Conservation (phyloP, 495 filamentous ascomycete genomes). For the Neurospora terricola region DNA sequence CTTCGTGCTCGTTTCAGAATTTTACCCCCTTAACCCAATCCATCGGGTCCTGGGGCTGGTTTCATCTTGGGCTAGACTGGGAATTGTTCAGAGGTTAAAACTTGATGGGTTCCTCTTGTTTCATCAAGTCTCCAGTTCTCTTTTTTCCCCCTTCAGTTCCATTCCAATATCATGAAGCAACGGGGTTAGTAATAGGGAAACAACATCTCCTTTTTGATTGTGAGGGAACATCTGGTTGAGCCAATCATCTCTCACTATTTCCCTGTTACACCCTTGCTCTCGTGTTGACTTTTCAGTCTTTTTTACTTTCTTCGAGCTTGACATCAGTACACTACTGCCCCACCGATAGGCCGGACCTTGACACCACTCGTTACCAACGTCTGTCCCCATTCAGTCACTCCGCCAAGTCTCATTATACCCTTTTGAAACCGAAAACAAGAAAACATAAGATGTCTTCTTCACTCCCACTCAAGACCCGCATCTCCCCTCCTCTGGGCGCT, state of each 20-base stretch:
- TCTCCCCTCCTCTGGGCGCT: constrained; percentile 47
- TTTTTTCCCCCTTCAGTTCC: not conserved
- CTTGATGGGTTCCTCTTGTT: not conserved
- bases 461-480: constrained; percentile 35
- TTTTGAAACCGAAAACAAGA: not conserved
- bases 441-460: constrained; percentile 1
- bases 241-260: not conserved
- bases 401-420: not conserved
- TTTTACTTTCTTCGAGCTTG: not conserved
- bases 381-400: not conserved
- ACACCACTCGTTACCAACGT: not conserved
- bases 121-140: not conserved
- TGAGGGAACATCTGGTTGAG: not conserved
- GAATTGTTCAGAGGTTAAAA: not conserved
- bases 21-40: not conserved
- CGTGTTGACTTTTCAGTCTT: not conserved
- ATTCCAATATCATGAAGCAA: not conserved
- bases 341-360: not conserved
- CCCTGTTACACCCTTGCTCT: not conserved
- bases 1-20: not conserved
- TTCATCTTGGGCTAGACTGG: not conserved
- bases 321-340: not conserved
- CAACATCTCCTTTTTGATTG: not conserved
- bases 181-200: not conserved
- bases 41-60: not conserved